Conservation (phyloP, 2,329 filamentous ascomycete species). For the Intubia oerlemansii region DNA sequence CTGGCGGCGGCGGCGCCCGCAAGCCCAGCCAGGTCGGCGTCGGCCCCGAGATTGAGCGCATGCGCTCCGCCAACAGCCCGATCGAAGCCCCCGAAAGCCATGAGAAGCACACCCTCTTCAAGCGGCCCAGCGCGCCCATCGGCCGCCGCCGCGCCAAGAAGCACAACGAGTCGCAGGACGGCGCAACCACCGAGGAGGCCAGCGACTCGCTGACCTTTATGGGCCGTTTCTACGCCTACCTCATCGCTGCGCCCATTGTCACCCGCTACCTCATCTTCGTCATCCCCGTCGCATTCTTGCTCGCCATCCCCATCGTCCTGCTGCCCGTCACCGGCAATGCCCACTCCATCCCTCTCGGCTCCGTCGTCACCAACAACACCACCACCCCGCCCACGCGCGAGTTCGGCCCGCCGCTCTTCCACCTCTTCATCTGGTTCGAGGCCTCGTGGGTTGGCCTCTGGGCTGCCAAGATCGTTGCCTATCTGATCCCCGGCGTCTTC, state of each 20-base stretch:
- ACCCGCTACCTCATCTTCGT: slow-evolving; percentile 49
- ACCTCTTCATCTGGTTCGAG: slow-evolving; percentile 48
- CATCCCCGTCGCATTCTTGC: slow-evolving; percentile 36
- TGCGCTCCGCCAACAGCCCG: slow-evolving; percentile 7
- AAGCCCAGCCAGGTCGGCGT: slow-evolving; percentile 15
- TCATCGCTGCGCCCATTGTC: slow-evolving; percentile 39
- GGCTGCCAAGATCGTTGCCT: slow-evolving; percentile 43
- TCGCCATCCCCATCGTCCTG: slow-evolving; percentile 40
- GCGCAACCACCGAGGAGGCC: slow-evolving; percentile 18
- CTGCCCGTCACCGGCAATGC: slow-evolving; percentile 22
- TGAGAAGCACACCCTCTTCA: slow-evolving; percentile 27
- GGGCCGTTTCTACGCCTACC: slow-evolving; percentile 42
- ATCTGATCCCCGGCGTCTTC: slow-evolving; percentile 37
- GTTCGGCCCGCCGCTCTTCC: slow-evolving; percentile 29
- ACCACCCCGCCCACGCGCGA: slow-evolving; percentile 7
- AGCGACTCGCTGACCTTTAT: slow-evolving; percentile 31
- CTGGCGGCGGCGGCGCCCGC: no score
- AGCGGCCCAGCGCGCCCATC: slow-evolving; percentile 14
- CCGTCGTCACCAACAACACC: slow-evolving; percentile 9
- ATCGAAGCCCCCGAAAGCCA: slow-evolving; percentile 11
- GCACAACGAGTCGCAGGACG: slow-evolving; percentile 15
- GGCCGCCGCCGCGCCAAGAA: slow-evolving; percentile 26
- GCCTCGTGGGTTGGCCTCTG: slow-evolving; percentile 46
- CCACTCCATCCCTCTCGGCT: slow-evolving; percentile 10
- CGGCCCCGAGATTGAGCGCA: slow-evolving; percentile 3